Conservation (phyloP, 176 grass and related monocot genomes). For the Oryza meyeriana region DNA sequence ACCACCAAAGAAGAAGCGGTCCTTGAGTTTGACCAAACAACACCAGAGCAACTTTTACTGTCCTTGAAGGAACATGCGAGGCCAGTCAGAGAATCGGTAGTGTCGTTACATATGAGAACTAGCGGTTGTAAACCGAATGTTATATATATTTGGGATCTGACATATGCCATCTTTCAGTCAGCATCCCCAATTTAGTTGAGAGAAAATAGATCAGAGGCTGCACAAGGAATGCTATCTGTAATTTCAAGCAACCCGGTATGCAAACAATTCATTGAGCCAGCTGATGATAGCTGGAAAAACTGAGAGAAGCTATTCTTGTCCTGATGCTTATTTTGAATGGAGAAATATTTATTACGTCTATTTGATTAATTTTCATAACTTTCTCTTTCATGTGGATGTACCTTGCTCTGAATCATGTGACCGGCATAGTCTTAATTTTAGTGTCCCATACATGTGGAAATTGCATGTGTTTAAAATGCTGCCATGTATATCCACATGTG, state of each 20-base stretch:
- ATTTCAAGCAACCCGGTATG: neutral
- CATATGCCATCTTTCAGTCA: neutral
- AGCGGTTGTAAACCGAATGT: neutral
- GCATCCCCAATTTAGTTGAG: neutral
- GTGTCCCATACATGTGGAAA: neutral
- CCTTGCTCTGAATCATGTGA: neutral
- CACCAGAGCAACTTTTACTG: neutral
- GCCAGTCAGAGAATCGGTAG: slow-evolving; percentile 1
- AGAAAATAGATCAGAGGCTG: slow-evolving; percentile 14
- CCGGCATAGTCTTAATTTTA: neutral
- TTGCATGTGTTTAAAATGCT: neutral
- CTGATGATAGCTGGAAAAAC: neutral
- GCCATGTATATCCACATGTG: too few species aligned
- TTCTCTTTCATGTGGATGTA: neutral
- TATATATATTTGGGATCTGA: slow-evolving; percentile 9
- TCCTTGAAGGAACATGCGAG: slow-evolving; percentile 2
- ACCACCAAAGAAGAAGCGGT: slow-evolving; percentile 19
- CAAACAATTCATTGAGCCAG: neutral
- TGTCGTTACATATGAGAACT: slow-evolving; percentile 19
- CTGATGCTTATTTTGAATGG: slow-evolving; percentile 22
- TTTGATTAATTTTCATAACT: neutral
- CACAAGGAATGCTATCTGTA: neutral
- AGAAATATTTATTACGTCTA: neutral
- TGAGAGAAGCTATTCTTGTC: slow-evolving; percentile 30
- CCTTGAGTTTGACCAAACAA: slow-evolving; percentile 14